Conservation (phyloP, 441 rosid species). For the Populus hybrid region DNA sequence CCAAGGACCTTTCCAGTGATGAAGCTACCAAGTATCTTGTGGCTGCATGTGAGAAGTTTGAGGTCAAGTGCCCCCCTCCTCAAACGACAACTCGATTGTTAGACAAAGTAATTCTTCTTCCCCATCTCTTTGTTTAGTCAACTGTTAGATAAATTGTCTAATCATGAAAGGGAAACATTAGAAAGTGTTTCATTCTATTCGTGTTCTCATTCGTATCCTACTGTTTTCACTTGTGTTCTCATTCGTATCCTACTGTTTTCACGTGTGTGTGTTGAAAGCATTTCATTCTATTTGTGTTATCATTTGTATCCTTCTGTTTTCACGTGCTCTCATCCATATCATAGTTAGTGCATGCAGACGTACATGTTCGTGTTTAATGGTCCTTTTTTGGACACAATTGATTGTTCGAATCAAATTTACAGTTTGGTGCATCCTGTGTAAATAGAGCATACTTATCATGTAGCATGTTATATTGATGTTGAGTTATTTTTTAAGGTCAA, state of each 20-base stretch:
- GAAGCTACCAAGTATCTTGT: conserved; percentile 64
- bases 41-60: conserved; percentile 61
- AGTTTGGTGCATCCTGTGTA: background rate
- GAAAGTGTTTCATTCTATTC: too few relatives aligned
- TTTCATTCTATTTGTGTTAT: background rate
- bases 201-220: too few relatives aligned
- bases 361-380: background rate
- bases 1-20: conserved; percentile 67
- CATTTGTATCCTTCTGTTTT: background rate
- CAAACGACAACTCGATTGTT: conserved; percentile 73
- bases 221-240: too few relatives aligned
- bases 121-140: conserved; percentile 6
- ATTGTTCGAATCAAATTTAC: background rate
- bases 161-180: background rate
- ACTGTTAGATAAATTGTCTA: background rate
- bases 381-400: background rate
- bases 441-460: background rate
- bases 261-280: background rate
- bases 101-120: conserved; percentile 53
- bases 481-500: background rate
- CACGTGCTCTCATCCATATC: background rate
- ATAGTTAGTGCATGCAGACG: background rate
- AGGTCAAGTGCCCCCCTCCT: conserved; percentile 80
- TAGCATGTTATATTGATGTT: background rate
- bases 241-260: too few relatives aligned